These are phyloP conservation scores for Chalciporus pseudorubinellus DNA, from an alignment of 768 basidiomycete species.

Conservation along the genomic window DNA sequence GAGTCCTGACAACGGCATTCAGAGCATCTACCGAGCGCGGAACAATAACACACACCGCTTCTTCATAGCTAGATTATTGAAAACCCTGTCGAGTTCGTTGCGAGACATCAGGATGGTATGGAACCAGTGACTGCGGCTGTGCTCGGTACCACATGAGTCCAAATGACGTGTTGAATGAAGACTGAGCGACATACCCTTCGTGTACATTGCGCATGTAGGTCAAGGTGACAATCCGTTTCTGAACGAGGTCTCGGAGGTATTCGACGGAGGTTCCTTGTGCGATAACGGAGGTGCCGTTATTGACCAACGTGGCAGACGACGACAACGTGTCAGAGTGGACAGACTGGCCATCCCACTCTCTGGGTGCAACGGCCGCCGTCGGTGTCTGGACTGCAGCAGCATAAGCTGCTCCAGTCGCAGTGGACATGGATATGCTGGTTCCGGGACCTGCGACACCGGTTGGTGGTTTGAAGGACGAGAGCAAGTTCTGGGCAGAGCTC, in stretches of 20 bases:
- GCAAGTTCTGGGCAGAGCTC: conserved; percentile 80
- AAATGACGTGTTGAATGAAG: background rate
- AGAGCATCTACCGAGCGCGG: background rate
- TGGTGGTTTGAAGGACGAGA: conserved; percentile 64
- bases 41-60: conserved; percentile 53
- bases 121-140: conserved; percentile 81
- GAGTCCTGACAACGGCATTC: conserved; percentile 52
- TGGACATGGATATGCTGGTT: conserved; percentile 31
- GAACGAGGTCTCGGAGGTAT: conserved; percentile 73
- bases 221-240: conserved; percentile 81
- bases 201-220: conserved; percentile 84
- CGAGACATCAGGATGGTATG: conserved; percentile 81
- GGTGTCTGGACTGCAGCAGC: conserved; percentile 35
- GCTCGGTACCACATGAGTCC: background rate
- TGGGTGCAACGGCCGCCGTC: conserved; percentile 38
- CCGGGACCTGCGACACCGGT: conserved; percentile 26
- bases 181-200: conserved; percentile 62
- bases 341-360: conserved; percentile 77
- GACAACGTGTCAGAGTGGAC: conserved; percentile 47
- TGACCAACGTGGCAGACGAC: conserved; percentile 40
- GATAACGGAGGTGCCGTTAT: conserved; percentile 29
- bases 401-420: conserved; percentile 39
- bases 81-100: conserved; percentile 69
- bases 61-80: conserved; percentile 73
- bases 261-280: conserved; percentile 72